These are phyloP conservation scores for Potentilla sterilis DNA, from an alignment of 306 rosid species.

Conservation along the genomic window DNA sequence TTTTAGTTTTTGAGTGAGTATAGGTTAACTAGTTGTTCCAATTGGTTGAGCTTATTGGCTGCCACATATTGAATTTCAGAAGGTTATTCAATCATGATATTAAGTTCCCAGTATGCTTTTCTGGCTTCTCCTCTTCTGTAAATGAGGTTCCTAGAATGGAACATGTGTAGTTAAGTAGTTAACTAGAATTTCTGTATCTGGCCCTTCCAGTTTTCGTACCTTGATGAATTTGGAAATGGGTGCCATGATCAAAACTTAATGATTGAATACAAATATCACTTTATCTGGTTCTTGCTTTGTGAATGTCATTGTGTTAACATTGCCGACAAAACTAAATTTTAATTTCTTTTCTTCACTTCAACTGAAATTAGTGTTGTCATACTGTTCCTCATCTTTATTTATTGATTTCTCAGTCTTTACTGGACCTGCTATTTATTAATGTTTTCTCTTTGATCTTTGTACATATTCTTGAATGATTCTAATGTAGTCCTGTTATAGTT, in stretches of 20 bases:
- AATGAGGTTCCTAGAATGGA: slow-evolving; percentile 4
- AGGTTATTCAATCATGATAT: neutral
- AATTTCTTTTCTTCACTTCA: neutral
- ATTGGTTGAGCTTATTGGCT: slow-evolving; percentile 11
- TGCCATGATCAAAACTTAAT: slow-evolving; percentile 7
- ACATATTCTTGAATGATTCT: neutral
- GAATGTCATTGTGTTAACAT: neutral
- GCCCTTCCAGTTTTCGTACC: neutral
- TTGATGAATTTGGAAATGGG: neutral
- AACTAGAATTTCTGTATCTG: neutral
- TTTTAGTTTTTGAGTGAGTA: slow-evolving; percentile 15
- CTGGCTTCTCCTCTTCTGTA: slow-evolving; percentile 15
- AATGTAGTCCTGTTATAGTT: neutral
- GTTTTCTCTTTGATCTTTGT: neutral
- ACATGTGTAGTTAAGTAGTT: neutral
- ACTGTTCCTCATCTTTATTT: neutral
- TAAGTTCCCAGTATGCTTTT: slow-evolving; percentile 8
- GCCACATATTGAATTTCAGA: neutral
- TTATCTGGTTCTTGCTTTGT: neutral
- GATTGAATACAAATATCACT: slow-evolving; percentile 10
- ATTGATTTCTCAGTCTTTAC: neutral
- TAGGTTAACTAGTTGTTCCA: neutral
- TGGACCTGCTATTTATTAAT: neutral
- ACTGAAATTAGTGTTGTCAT: neutral
- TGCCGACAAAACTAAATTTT: neutral